A percentile compares a stretch with the other conserved stretches of the same genome.
phyloP scores from a whole-genome alignment of 495 filamentous ascomycete species.

The Penicillium samsonianum region DNA sequence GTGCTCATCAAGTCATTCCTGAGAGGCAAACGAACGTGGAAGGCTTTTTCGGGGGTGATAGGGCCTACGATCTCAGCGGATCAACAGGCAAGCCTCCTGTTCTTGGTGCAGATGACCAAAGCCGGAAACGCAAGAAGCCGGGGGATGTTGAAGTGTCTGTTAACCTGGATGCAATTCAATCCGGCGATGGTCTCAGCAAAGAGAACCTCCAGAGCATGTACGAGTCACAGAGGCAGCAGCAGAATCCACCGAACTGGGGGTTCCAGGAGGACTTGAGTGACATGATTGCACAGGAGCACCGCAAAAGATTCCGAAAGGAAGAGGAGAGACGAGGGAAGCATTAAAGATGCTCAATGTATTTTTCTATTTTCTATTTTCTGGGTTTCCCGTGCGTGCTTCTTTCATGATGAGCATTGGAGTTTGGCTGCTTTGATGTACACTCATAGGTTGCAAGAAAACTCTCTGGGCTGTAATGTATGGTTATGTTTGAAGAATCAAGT shows the following conservation, averaged over 20 bases:
- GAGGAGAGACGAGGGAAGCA: conserved; percentile 66
- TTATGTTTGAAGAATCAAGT: neutral
- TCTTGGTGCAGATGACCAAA: conserved; percentile 79
- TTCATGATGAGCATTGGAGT: conserved; percentile 8
- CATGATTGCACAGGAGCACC: conserved; percentile 93
- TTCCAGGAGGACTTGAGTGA: conserved; percentile 93
- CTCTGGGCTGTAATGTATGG: conserved; percentile 1
- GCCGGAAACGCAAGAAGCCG: conserved; percentile 86
- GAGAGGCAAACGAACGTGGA: conserved; percentile 80
- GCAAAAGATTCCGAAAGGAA: conserved; percentile 84
- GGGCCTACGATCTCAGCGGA: conserved; percentile 78
- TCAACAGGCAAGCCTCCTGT: conserved; percentile 59
- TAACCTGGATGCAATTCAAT: conserved; percentile 73
- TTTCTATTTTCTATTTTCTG: neutral
- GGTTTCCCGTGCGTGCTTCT: neutral
- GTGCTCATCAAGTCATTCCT: conserved; percentile 86
- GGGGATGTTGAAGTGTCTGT: conserved; percentile 93
- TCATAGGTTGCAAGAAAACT: neutral
- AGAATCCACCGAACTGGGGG: conserved; percentile 68
- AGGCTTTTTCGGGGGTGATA: conserved; percentile 95
- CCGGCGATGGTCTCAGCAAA: conserved; percentile 68
- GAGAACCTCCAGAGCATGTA: conserved; percentile 71
- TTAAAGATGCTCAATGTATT: conserved; percentile 22
- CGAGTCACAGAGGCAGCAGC: conserved; percentile 72
- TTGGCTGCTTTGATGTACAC: conserved; percentile 6